Base-by-base conservation (phyloP, 2,329 filamentous ascomycete species). In the Pestalotiopsis sp. region DNA sequence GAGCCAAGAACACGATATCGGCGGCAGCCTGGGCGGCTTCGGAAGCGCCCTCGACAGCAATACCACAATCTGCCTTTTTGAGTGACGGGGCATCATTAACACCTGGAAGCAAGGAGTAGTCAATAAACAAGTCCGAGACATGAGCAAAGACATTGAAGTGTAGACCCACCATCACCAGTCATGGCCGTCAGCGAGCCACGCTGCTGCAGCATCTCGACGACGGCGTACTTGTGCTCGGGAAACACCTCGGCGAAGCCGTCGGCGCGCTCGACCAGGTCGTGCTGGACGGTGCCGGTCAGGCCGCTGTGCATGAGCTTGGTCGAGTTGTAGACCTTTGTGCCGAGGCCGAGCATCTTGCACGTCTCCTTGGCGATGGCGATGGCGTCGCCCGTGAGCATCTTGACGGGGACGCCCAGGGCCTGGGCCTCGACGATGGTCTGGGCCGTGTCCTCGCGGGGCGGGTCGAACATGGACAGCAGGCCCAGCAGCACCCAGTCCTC, bases 321-420 rank as follows among this genome's bases (percentile, higher is more conserved):
- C 70, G 91, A 93, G 85, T 93, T 92, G 86, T 93, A 93, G 73
- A 94, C 91, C 86, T 93, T 93, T 79, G 91, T 93, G 75, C 91
- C 91, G 69, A 93, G 88, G 73, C 91, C 90, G 79, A 93, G 86
- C 90, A 93, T 93, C 85, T 93, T 92, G 88, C 91, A 93, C 74
- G 91, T 93, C 83, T 93, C 91, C 85, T 93, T 93, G 69, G 91
- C 91, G 73, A 93, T 93, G 75, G 91, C 91, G 75, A 93, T 92
- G 72, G 91, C 91, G 78, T 93, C 91, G 87, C 91, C 91, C 83
- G 91, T 93, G 81, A 93, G 84, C 91, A 93, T 93, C 88, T 93
- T 93, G 74, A 66, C 64, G 45, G 64, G 89, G 41, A 93, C 90
- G 85, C 91, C 91, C 68, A 93, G 90, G 79, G 91, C 87, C 80